Evolutionary conservation across 2,329 filamentous ascomycete genomes (phyloP), one percentile per base, ranked within the genome.

Genomic region (Neofusicoccum parvum): DNA sequence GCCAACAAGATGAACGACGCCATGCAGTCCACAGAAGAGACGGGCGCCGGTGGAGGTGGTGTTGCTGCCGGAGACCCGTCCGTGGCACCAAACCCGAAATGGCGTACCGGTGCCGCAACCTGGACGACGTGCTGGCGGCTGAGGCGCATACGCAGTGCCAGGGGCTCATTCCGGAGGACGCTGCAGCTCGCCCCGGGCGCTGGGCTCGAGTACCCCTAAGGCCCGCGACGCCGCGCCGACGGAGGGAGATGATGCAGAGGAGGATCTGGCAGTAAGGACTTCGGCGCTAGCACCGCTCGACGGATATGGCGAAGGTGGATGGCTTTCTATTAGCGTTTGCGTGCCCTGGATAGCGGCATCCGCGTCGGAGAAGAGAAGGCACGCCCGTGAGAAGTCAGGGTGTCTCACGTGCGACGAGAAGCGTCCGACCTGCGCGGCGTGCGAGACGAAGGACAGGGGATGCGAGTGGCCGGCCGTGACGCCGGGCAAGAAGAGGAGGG

Each of bases 241-340:
- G 27, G 27, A 7, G 1, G 27, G 27, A 32, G 27, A 7, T 5
- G 27, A 32, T 7, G 27, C 27, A 32, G 27, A 34, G 27, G n/a
- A 12, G 39, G 23, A 36, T 12, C 7, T 17, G 4, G 15, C 27
- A n/a, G 27, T 14, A 12, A 11, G 11, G 6, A 27, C 48, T 9
- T 17, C 10, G 9, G 27, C 56, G 6, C 23, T 14, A 15, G n/a
- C n/a, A 4, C 20, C 45, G 12, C 23, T 41, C 71, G 3, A 67
- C 67, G 32, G 75, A 72, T 32, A 77, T 68, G 50, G 72, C 71
- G 9, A 69, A 71, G 15, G 68, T 67, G 6, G 74, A 77, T 65
- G 75, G 76, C 10, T 64, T 67, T 27, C 71, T 74, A 3, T 70
- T 77, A 64, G 75, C 70, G 46, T 78, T 73, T 67, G 68, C 77